A percentile compares a stretch with the other conserved stretches of the same genome.
These are phyloP conservation scores for Hypholoma fasciculare DNA, from an alignment of 768 basidiomycete genomes.

Conservation along the genomic window DNA sequence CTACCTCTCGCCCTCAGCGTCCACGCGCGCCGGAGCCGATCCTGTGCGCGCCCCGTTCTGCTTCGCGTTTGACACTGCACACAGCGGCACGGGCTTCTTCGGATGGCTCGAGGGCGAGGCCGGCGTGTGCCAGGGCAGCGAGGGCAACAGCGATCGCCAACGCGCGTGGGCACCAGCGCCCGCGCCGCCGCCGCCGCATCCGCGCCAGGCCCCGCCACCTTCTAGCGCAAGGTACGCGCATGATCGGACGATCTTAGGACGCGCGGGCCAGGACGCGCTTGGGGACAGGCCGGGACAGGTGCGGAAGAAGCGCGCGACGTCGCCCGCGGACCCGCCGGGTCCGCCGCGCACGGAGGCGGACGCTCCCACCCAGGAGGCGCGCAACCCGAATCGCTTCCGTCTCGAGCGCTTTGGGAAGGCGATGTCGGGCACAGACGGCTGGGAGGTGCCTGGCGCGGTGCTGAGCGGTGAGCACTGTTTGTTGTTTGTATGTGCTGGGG, in stretches of 20 bases:
- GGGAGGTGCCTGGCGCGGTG: conserved; percentile 67
- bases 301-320: conserved; percentile 2
- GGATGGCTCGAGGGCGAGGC: conserved; percentile 71
- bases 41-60: conserved; percentile 69
- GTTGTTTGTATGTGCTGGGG: conserved; percentile 10
- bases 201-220: neutral
- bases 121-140: neutral
- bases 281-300: neutral
- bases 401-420: conserved; percentile 73
- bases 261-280: neutral
- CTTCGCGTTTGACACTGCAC: conserved; percentile 56
- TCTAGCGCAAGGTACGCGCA: neutral
- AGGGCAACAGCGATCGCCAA: neutral
- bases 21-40: conserved; percentile 35
- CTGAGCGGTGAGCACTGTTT: conserved; percentile 45
- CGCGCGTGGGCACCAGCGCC: neutral
- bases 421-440: conserved; percentile 71
- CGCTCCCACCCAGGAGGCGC: conserved; percentile 1
- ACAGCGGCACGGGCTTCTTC: conserved; percentile 51
- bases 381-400: conserved; percentile 48
- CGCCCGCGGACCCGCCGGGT: neutral
- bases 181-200: neutral
- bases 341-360: conserved; percentile 4
- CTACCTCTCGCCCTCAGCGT: conserved; percentile 35
- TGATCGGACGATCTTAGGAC: neutral